Conservation (phyloP, 352 stramenopile species). For the Phytophthora litchii region DNA sequence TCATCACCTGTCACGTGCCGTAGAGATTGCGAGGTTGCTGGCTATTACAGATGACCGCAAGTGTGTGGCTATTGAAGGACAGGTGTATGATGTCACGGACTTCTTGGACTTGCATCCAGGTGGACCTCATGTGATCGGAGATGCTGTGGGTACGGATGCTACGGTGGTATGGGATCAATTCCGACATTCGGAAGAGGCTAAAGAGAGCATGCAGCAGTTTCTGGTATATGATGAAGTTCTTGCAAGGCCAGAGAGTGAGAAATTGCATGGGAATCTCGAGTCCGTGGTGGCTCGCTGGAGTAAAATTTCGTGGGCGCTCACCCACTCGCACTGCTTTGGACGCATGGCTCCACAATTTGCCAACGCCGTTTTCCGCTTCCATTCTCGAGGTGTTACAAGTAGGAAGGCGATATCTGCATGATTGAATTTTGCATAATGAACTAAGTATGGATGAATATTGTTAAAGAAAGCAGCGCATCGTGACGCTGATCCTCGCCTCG, state of each 20-base stretch:
- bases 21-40: conserved; percentile 67
- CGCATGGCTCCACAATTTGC: conserved; percentile 48
- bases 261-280: conserved; percentile 46
- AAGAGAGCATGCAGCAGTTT: conserved; percentile 68
- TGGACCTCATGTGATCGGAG: conserved; percentile 71
- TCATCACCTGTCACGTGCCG: conserved; percentile 64
- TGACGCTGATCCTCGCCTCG: conserved; percentile 53
- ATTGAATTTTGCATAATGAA: conserved; percentile 18
- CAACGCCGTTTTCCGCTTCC: conserved; percentile 45
- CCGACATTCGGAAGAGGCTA: conserved; percentile 65
- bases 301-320: conserved; percentile 61
- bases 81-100: conserved; percentile 72
- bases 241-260: conserved; percentile 20
- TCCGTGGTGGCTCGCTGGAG: conserved; percentile 45
- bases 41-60: conserved; percentile 43
- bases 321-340: conserved; percentile 60
- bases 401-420: conserved; percentile 7
- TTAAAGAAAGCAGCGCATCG: conserved; percentile 56
- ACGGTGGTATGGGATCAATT: conserved; percentile 76
- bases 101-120: conserved; percentile 75
- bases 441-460: conserved; percentile 16
- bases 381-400: conserved; percentile 27
- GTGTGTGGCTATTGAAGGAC: conserved; percentile 64
- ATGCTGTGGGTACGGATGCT: conserved; percentile 73
- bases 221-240: conserved; percentile 57